Evolutionary conservation across 805 yeast species (phyloP).

Genomic region (Diddensiella transvaalensis): DNA sequence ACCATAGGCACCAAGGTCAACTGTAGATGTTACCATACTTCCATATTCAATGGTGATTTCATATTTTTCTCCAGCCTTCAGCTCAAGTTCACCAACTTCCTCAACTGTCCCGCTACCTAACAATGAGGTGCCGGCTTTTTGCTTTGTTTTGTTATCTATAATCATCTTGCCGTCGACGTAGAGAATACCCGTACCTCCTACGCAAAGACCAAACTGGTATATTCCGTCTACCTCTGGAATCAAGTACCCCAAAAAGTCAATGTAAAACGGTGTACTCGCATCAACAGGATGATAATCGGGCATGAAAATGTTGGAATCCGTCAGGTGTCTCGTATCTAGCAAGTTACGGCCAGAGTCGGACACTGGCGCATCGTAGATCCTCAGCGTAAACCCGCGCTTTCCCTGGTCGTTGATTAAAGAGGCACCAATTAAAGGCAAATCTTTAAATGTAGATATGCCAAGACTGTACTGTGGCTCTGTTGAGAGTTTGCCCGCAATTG

Average conservation of each 20-base stretch:
- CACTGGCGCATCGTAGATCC: conserved; percentile 8
- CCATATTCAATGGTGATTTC: conserved; percentile 45
- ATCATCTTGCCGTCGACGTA: conserved; percentile 50
- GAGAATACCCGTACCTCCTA: conserved; percentile 52
- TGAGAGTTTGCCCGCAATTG: conserved; percentile 6
- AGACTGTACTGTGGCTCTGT: conserved; percentile 8
- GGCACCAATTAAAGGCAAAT: conserved; percentile 36
- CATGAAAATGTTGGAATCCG: conserved; percentile 9
- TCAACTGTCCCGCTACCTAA: conserved; percentile 54
- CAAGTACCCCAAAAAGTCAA: conserved; percentile 42
- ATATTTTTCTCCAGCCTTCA: conserved; percentile 46
- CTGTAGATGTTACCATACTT: conserved; percentile 26
- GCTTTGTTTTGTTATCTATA: conserved; percentile 53
- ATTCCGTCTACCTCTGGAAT: conserved; percentile 45
- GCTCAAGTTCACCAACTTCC: conserved; percentile 36
- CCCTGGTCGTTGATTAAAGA: conserved; percentile 12
- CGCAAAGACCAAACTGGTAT: conserved; percentile 51
- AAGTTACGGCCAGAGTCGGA: conserved; percentile 3
- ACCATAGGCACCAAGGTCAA: conserved; percentile 8
- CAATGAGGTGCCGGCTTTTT: conserved; percentile 46
- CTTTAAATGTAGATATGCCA: conserved; percentile 37
- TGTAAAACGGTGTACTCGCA: conserved; percentile 34
- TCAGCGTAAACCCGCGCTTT: conserved; percentile 14
- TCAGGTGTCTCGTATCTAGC: conserved; percentile 6
- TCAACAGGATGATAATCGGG: conserved; percentile 12